These are phyloP conservation scores for Jaapia argillacea DNA, from an alignment of 768 basidiomycete species.

Conservation along the genomic window DNA sequence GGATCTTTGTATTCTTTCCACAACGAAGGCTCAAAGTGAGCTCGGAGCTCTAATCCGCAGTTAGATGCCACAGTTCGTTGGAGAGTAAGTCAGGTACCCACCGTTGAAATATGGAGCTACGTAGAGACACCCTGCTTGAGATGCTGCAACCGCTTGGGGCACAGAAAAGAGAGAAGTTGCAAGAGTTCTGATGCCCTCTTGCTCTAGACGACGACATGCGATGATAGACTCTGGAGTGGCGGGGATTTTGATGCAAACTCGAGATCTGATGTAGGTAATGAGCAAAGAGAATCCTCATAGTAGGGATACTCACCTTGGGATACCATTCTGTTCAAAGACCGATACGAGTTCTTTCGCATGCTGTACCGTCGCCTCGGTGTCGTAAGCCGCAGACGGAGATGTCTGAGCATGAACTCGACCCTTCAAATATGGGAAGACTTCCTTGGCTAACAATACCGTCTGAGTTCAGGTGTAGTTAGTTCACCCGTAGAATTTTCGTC, in stretches of 20 bases:
- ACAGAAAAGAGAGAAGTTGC: constrained; percentile 46
- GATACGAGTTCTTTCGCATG: constrained; percentile 32
- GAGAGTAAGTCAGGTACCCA: constrained; percentile 8
- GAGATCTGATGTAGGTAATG: constrained; percentile 19
- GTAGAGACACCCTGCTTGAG: constrained; percentile 41
- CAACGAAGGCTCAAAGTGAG: constrained; percentile 31
- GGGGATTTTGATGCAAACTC: constrained; percentile 53
- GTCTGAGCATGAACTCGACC: constrained; percentile 37
- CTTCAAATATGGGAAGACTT: constrained; percentile 28
- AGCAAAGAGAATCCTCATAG: not conserved
- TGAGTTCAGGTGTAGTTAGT: constrained; percentile 9
- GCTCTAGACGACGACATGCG: constrained; percentile 36
- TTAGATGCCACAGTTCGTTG: not conserved
- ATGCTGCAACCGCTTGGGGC: constrained; percentile 44
- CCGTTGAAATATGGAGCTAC: constrained; percentile 52
- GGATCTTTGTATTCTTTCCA: constrained; percentile 30
- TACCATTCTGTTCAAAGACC: constrained; percentile 31
- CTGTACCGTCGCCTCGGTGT: constrained; percentile 28
- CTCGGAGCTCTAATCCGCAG: constrained; percentile 27
- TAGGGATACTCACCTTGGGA: constrained; percentile 22
- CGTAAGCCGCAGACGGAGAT: constrained; percentile 30
- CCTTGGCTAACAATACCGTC: constrained; percentile 35
- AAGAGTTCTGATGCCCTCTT: constrained; percentile 39
- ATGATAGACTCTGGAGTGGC: constrained; percentile 40
- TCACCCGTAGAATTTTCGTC: too few relatives aligned